Conservation (phyloP, 192 early-diverging fungal species). For the Entophlyctis helioformis region DNA sequence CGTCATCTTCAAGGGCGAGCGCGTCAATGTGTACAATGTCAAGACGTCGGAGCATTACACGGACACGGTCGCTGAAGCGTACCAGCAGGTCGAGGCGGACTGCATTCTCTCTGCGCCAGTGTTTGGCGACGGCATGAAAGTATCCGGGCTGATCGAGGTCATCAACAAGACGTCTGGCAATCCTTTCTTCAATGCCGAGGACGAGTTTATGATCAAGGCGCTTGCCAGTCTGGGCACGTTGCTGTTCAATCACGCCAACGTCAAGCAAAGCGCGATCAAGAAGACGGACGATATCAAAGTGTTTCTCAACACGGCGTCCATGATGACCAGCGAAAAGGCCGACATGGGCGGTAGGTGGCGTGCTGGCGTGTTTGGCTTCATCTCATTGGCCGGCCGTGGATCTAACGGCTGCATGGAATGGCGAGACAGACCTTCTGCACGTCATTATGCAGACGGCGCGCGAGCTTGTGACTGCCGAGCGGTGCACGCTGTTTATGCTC, state of each 20-base stretch:
- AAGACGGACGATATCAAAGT: constrained; percentile 30
- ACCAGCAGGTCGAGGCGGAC: constrained; percentile 18
- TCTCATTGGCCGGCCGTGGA: not conserved
- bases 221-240: constrained; percentile 27
- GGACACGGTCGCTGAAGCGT: constrained; percentile 15
- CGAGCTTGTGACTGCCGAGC: constrained; percentile 32
- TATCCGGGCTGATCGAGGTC: constrained; percentile 31
- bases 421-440: constrained; percentile 16
- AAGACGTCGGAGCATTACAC: constrained; percentile 28
- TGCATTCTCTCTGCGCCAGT: constrained; percentile 33
- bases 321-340: constrained; percentile 28
- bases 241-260: constrained; percentile 4
- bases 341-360: constrained; percentile 22
- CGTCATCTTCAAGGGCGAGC: constrained; percentile 20
- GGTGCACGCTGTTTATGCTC: constrained; percentile 33
- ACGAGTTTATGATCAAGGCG: constrained; percentile 26
- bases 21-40: constrained; percentile 32
- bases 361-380: not conserved
- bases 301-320: constrained; percentile 30
- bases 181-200: constrained; percentile 39
- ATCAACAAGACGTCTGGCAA: constrained; percentile 24
- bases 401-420: not conserved
- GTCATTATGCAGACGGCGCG: constrained; percentile 39
- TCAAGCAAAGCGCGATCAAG: not conserved
- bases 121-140: constrained; percentile 3